Conservation (phyloP, 2,329 filamentous ascomycete genomes). For the Scedosporium minutisporum region DNA sequence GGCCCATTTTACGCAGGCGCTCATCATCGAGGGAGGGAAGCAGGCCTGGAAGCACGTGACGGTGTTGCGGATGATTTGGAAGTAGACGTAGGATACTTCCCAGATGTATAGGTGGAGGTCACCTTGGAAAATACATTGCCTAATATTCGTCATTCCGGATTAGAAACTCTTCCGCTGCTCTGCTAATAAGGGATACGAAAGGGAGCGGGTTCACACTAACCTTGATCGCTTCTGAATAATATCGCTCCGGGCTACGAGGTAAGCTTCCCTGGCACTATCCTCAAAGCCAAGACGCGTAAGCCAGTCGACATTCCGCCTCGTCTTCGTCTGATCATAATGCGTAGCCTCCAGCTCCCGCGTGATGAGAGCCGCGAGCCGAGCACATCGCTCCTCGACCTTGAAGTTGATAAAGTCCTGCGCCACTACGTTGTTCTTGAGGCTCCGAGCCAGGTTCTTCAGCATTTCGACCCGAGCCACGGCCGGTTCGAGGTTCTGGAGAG, state of each 20-base stretch:
- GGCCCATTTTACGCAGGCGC: constrained; percentile 95
- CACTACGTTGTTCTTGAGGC: constrained; percentile 74
- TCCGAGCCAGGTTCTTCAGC: constrained; percentile 66
- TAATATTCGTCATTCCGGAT: constrained; percentile 22
- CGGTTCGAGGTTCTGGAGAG: constrained; percentile 77
- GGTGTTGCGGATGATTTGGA: constrained; percentile 88
- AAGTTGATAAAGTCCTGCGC: constrained; percentile 88
- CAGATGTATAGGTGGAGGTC: constrained; percentile 89
- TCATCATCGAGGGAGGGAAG: constrained; percentile 81
- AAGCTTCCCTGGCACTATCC: constrained; percentile 78
- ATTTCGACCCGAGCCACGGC: constrained; percentile 80
- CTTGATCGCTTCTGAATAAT: constrained; percentile 75
- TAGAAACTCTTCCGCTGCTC: not conserved
- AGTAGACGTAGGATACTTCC: constrained; percentile 91
- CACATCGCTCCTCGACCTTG: constrained; percentile 80
- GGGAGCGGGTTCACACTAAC: constrained; percentile 34
- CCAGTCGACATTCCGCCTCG: constrained; percentile 75
- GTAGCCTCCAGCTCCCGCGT: constrained; percentile 68
- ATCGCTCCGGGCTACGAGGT: constrained; percentile 67
- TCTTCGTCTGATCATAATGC: constrained; percentile 67
- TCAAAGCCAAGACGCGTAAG: constrained; percentile 81
- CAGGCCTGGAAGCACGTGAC: constrained; percentile 79
- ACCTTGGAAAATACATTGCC: constrained; percentile 91
- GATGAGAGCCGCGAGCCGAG: constrained; percentile 65
- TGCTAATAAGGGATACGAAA: not conserved